Conservation (phyloP, 208 protist genomes). For the Acanthamoeba polyphaga region DNA sequence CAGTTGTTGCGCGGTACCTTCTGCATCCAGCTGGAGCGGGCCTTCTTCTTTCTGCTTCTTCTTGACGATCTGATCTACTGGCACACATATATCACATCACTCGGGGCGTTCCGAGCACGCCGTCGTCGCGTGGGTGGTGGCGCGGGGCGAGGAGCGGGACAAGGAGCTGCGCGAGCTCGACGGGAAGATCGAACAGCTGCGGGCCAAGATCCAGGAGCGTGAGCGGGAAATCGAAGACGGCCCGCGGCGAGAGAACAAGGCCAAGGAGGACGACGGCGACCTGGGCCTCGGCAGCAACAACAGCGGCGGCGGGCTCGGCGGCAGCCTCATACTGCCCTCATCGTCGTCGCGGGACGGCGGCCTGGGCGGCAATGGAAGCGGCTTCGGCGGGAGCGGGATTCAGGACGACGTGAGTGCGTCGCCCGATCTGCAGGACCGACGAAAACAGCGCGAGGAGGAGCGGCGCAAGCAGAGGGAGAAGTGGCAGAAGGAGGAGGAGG, state of each 20-base stretch:
- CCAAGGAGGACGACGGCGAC: not conserved
- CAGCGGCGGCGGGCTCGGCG: not conserved
- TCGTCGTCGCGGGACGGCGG: not conserved
- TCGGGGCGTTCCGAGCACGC: too few relatives aligned
- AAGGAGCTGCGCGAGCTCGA: not conserved
- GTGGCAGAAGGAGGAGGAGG: conserved; percentile 19
- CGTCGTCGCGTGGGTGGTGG: not conserved
- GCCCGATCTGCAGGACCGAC: conserved; percentile 1
- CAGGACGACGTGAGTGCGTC: not conserved
- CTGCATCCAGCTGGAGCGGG: too few relatives aligned
- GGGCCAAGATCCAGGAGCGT: not conserved
- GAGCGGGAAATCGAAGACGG: conserved; percentile 24
- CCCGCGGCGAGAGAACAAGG: conserved; percentile 1
- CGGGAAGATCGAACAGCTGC: conserved; percentile 45
- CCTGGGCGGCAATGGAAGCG: not conserved
- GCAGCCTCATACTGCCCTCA: not conserved
- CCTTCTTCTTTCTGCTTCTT: too few relatives aligned
- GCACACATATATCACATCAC: too few relatives aligned
- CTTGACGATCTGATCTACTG: too few relatives aligned
- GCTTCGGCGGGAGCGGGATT: not conserved
- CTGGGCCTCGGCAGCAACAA: not conserved
- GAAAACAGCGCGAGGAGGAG: conserved; percentile 19
- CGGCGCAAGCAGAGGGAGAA: conserved; percentile 2
- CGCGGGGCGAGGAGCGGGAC: conserved; percentile 15
- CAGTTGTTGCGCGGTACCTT: too few relatives aligned